phyloP scores from a whole-genome alignment of 352 stramenopile species.

The Phytophthora hybrid region DNA sequence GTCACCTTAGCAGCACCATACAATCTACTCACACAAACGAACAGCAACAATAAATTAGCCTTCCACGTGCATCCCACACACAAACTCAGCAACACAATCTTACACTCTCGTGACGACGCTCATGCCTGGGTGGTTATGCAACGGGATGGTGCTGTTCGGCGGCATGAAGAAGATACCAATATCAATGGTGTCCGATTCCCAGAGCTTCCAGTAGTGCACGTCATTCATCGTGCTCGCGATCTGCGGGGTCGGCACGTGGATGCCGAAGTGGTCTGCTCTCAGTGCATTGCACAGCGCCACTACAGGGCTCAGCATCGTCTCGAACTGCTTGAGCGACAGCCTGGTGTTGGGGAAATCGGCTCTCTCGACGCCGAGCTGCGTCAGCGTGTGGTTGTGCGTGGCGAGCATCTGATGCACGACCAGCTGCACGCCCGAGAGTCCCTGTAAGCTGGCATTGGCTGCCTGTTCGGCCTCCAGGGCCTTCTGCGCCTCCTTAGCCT shows the following conservation, averaged over 20 bases:
- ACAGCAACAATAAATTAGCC: constrained; percentile 11
- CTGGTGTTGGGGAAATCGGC: constrained; percentile 73
- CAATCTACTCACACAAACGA: constrained; percentile 49
- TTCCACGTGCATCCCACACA: not conserved
- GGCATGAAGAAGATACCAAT: constrained; percentile 91
- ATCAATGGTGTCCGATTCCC: constrained; percentile 85
- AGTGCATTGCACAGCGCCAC: constrained; percentile 66
- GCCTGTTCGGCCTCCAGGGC: constrained; percentile 56
- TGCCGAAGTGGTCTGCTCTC: constrained; percentile 72
- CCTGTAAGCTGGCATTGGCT: constrained; percentile 46
- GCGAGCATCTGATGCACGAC: constrained; percentile 75
- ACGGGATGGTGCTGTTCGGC: constrained; percentile 72
- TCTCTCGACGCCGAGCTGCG: constrained; percentile 53
- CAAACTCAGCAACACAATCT: constrained; percentile 13
- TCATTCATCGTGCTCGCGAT: constrained; percentile 78
- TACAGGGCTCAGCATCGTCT: constrained; percentile 69
- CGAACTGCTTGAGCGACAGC: constrained; percentile 78
- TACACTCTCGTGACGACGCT: constrained; percentile 87
- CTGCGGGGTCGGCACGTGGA: constrained; percentile 69
- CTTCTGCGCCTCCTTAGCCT: constrained; percentile 46
- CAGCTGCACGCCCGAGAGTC: constrained; percentile 70
- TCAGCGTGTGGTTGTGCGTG: constrained; percentile 71
- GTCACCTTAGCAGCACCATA: constrained; percentile 79
- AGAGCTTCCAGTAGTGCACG: constrained; percentile 89
- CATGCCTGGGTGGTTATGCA: constrained; percentile 89